These are phyloP conservation scores for Cryomyces minteri DNA, from an alignment of 495 filamentous ascomycete genomes.

Conservation along the genomic window DNA sequence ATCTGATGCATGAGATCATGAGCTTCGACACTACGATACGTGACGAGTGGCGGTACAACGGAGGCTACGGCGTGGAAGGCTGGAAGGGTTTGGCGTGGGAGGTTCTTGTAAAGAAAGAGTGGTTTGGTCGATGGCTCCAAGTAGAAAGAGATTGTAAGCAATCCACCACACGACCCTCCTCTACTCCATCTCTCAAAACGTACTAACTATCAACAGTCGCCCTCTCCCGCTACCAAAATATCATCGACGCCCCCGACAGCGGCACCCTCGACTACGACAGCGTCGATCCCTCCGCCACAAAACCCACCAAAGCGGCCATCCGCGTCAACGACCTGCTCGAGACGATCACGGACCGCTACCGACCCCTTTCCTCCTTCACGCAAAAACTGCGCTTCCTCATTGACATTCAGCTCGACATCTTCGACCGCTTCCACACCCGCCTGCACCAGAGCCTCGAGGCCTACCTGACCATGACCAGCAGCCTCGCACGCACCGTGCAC, in stretches of 20 bases:
- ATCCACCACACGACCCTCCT: neutral
- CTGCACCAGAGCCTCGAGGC: slow-evolving; percentile 64
- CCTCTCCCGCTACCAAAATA: slow-evolving; percentile 65
- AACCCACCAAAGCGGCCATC: slow-evolving; percentile 76
- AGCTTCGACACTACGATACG: slow-evolving; percentile 68
- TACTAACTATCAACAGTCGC: slow-evolving; percentile 33
- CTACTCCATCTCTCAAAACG: neutral
- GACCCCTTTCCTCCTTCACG: slow-evolving; percentile 60
- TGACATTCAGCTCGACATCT: slow-evolving; percentile 85
- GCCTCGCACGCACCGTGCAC: slow-evolving; percentile 69
- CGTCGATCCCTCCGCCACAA: slow-evolving; percentile 52
- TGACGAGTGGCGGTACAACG: slow-evolving; percentile 59
- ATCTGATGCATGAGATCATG: slow-evolving; percentile 76
- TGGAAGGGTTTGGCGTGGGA: slow-evolving; percentile 85
- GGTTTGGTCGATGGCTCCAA: slow-evolving; percentile 75
- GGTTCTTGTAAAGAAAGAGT: slow-evolving; percentile 52
- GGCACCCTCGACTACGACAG: slow-evolving; percentile 84
- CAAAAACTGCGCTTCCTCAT: slow-evolving; percentile 87
- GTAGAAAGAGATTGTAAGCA: slow-evolving; percentile 67
- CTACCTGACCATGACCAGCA: slow-evolving; percentile 68
- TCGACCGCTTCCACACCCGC: slow-evolving; percentile 75
- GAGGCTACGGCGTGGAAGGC: slow-evolving; percentile 41
- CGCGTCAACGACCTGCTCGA: slow-evolving; percentile 77
- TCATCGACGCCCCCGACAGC: slow-evolving; percentile 56
- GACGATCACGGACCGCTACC: slow-evolving; percentile 77